Evolutionary conservation across 2,329 filamentous ascomycete genomes (phyloP), one percentile per base, ranked within the genome.

Genomic region (Trematosphaeria pertusa): DNA sequence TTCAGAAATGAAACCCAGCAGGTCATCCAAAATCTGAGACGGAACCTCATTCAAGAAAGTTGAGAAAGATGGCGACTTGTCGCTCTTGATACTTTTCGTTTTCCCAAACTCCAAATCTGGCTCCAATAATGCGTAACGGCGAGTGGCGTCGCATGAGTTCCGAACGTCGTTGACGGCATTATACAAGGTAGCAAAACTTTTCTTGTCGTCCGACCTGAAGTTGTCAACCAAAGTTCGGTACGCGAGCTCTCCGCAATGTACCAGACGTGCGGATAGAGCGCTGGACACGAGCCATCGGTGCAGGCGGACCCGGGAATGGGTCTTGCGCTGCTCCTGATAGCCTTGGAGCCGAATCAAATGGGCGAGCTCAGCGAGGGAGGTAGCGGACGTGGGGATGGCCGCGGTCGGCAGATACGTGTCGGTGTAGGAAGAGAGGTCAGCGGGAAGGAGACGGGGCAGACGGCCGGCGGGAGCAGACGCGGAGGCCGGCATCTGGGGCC

Each of bases 271-370:
- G 56, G 86, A 89, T 48, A 91, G 77, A 30, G 88, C 88, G 33
- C 87, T 89, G 15, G 87, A 88, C 42, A 92, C 83, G 51, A 92
- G 77, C 65, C 83, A 88, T 64, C 87, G 81, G 69, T 91, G 87
- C 42, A 94, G 79, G 46, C 88, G 86, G 56, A 88, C 78, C 58
- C 89, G 82, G 35, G 86, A 88, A 65, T 87, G 86, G 56, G 82
- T 80, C 73, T 88, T 84, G 78, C 89, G 88, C 78, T 87, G 87
- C 78, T 90, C 87, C 73, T 93, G 89, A 69, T 91, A 91, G 63
- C 86, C 88, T 67, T 88, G 88, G 52, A 91, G 77, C 51, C 88
- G 85, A 56, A 91, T 87, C 61, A 92, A 74, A 70, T 91, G 88
- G 40, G 88, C 88, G 57, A 93, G 82, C 72, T 92, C 88, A 63